phyloP scores from a whole-genome alignment of 768 basidiomycete species.

The Leccinellum luteum region DNA sequence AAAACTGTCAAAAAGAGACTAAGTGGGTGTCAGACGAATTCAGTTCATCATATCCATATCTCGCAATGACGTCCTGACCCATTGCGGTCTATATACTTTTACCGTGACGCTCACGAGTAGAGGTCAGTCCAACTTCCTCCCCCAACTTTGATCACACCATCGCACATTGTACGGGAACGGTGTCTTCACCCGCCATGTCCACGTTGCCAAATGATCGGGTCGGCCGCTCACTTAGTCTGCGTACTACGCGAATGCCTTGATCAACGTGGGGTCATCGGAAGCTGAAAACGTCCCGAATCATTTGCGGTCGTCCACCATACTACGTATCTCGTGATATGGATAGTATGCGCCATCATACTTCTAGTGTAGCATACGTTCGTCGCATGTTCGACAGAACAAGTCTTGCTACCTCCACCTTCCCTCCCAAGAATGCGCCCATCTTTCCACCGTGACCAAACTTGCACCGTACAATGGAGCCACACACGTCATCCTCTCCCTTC shows the following conservation, averaged over 20 bases:
- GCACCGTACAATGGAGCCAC: not conserved
- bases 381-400: conserved; percentile 15
- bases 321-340: not conserved
- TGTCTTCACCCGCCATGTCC: conserved; percentile 7
- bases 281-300: not conserved
- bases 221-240: not conserved
- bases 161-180: conserved; percentile 1
- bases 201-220: conserved; percentile 8
- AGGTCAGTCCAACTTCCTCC: not conserved
- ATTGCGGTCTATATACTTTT: not conserved
- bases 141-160: conserved; percentile 3
- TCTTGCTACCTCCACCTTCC: conserved; percentile 1
- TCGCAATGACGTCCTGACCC: conserved; percentile 6
- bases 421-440: not conserved
- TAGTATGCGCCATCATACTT: not conserved
- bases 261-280: conserved; percentile 11
- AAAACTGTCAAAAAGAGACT: not conserved
- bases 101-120: not conserved
- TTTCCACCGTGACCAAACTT: conserved; percentile 7
- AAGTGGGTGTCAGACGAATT: not conserved
- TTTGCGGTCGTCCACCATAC: not conserved
- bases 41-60: not conserved
- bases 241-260: conserved; percentile 1
- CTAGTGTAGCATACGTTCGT: conserved; percentile 9
- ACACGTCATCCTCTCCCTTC: conserved; percentile 21